Percentiles rank a stretch among this genome's conserved stretches.
Evolutionary conservation across 495 filamentous ascomycete genomes (phyloP).

Genomic region (Hyaloscypha variabilis): DNA sequence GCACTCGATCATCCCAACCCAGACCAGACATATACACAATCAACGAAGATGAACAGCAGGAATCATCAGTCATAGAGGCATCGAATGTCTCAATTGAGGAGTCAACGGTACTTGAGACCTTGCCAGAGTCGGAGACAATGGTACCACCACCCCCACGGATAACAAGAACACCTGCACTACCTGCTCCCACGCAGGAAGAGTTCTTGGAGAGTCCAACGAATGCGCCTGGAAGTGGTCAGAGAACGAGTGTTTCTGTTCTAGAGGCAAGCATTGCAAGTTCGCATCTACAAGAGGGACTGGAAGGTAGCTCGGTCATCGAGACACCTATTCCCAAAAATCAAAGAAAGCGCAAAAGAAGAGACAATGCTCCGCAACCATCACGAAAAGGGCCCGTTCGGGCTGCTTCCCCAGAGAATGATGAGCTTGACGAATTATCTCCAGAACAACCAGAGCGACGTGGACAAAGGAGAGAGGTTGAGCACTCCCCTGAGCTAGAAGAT

Average conservation of each 20-base stretch:
- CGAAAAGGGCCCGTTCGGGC: not conserved
- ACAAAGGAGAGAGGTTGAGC: not conserved
- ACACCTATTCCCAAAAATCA: constrained; percentile 12
- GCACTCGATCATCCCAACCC: constrained; percentile 20
- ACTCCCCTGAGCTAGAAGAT: not conserved
- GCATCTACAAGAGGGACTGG: constrained; percentile 16
- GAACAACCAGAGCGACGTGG: constrained; percentile 24
- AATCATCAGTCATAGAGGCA: not conserved
- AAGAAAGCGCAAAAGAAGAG: constrained; percentile 24
- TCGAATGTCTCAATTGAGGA: constrained; percentile 6
- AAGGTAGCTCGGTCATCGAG: constrained; percentile 1
- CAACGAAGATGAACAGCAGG: constrained; percentile 13
- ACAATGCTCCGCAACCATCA: not conserved
- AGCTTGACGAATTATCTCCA: constrained; percentile 33
- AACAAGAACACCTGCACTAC: constrained; percentile 11
- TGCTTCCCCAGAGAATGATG: not conserved
- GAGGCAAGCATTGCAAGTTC: constrained; percentile 18
- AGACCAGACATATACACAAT: constrained; percentile 25
- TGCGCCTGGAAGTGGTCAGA: constrained; percentile 47
- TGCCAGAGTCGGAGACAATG: constrained; percentile 10
- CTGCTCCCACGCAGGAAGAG: constrained; percentile 28
- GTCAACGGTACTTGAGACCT: not conserved
- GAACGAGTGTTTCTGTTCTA: constrained; percentile 12
- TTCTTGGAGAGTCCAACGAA: constrained; percentile 50
- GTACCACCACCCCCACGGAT: not conserved